Conservation (phyloP, 495 filamentous ascomycete species). For the Penicillium antarcticum region DNA sequence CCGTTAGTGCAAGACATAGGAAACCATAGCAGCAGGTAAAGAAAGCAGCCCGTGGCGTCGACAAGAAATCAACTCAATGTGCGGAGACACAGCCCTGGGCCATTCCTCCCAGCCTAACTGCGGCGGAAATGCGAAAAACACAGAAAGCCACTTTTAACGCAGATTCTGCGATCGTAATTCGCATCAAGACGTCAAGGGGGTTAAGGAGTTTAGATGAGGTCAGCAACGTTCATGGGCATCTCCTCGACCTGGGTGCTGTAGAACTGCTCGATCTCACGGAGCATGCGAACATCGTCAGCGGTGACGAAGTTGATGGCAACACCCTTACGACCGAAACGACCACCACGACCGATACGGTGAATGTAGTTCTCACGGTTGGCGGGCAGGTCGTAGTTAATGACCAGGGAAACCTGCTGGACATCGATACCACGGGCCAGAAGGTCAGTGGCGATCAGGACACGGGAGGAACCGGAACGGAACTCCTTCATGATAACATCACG, state of each 20-base stretch:
- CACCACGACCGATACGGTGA: constrained; percentile 97
- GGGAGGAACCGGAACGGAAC: constrained; percentile 95
- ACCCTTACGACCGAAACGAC: constrained; percentile 99
- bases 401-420: constrained; percentile 97
- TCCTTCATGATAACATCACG: constrained; percentile 99
- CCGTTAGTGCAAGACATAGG: constrained; percentile 40
- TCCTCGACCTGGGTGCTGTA: constrained; percentile 64
- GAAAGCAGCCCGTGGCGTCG: background rate
- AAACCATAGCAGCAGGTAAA: constrained; percentile 31
- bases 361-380: constrained; percentile 99
- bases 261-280: constrained; percentile 87
- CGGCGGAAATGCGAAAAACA: constrained; percentile 35
- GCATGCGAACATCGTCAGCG: constrained; percentile 97
- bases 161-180: constrained; percentile 45
- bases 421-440: constrained; percentile 98
- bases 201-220: constrained; percentile 51
- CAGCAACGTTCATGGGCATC: constrained; percentile 62
- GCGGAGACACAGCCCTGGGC: constrained; percentile 6
- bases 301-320: constrained; percentile 99
- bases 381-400: constrained; percentile 99
- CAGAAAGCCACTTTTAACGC: constrained; percentile 50
- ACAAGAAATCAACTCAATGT: constrained; percentile 12
- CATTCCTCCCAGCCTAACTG: constrained; percentile 16
- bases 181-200: constrained; percentile 38
- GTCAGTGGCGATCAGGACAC: constrained; percentile 97